Base-by-base conservation (phyloP, 306 rosid genomes). In the Dalbergia oliveri region DNA sequence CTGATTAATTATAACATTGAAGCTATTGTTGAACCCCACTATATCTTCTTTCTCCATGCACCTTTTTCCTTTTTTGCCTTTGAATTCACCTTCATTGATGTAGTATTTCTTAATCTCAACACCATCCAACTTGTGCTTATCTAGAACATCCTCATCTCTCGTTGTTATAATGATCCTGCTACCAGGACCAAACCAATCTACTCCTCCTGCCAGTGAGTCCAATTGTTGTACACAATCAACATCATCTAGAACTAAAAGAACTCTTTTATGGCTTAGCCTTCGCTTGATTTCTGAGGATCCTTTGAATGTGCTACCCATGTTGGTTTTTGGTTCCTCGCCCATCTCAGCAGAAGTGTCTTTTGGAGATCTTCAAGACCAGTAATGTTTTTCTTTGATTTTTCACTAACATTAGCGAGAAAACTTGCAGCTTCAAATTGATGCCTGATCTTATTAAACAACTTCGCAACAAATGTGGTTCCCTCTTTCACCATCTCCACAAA, bases 161-260 rank as follows among this genome's bases (percentile, higher is more conserved):
- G 62, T 61, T 10, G 79, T 75, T 47, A 75, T 33, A 62, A 75
- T 61, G 11, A 75, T 64, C 1, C 6, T 75, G 10, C 80, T 75
- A 3, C 80, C 80, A 16, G n/a, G 6, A 19, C 70, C 70, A 61
- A 50, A 75, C 70, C 79, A 45, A 45, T 45, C 14, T 10, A 3
- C 13, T 45, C 14, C 50, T 45, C 50, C 14, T 45, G 50, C 50
- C 0, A 75, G 4, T 49, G 39, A 18, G 35, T 62, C 19, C 9
- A 75, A 62, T 3, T 75, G 62, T 11, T 62, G 11, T 6, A 0
- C 1, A 47, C 14, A 11, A 45, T 75, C 50, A 18, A 75, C 51
- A 6, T 75, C 62, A 62, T 75, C 80, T 4, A 75, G 50, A 33
- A 75, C 62, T 9, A 62, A 9, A 31, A 75, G 62, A 45, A 75